phyloP scores from a whole-genome alignment of 441 rosid genomes.

The Mallotus japonicus region DNA sequence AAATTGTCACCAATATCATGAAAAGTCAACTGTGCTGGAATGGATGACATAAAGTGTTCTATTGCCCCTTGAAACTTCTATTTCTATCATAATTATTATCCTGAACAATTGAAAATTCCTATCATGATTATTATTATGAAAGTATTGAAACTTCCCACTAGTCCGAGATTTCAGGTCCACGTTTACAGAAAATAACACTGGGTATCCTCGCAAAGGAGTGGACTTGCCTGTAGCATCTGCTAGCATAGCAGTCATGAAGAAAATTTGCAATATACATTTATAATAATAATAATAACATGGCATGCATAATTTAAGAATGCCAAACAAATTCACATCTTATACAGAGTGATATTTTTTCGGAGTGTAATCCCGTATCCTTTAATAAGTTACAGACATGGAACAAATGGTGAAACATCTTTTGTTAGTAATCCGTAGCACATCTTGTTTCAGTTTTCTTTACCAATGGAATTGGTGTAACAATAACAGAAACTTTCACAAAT shows the following conservation, averaged over 20 bases:
- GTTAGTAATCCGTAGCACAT: slow-evolving; percentile 17
- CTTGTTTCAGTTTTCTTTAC: slow-evolving; percentile 13
- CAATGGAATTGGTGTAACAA: not conserved
- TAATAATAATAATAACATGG: not conserved
- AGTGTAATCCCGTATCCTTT: not conserved
- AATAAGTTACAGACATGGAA: slow-evolving; percentile 10
- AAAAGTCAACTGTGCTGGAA: too few species aligned
- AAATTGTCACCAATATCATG: too few species aligned
- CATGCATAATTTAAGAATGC: not conserved
- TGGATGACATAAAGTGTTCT: too few species aligned
- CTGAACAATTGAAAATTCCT: too few species aligned
- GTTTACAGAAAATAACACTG: too few species aligned
- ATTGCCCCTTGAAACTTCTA: too few species aligned
- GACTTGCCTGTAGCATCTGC: not conserved
- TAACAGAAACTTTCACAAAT: slow-evolving; percentile 13
- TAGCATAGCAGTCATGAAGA: not conserved
- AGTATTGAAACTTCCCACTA: too few species aligned
- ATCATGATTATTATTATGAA: too few species aligned
- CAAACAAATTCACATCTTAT: not conserved
- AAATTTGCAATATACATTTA: not conserved
- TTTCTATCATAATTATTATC: too few species aligned
- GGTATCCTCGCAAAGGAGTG: too few species aligned
- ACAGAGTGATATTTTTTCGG: not conserved
- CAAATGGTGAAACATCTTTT: slow-evolving; percentile 15
- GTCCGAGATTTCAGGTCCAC: too few species aligned